phyloP scores from a whole-genome alignment of 1,139 yeast genomes.

The Scheffersomyces titani region DNA sequence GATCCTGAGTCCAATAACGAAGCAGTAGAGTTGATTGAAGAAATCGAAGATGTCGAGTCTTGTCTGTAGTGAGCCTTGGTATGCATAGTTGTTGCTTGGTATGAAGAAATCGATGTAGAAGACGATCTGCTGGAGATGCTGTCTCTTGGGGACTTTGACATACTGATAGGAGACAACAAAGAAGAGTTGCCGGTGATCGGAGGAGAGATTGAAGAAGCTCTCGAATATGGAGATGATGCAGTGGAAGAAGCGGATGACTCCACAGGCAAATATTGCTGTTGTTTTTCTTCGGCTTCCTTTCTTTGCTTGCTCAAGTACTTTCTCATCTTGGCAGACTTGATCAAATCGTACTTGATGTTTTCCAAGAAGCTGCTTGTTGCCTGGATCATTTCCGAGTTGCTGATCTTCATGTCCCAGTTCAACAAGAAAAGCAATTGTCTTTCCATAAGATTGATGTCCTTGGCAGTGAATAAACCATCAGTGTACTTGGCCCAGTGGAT shows the following conservation, averaged over 20 bases:
- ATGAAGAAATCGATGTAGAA: slow-evolving; percentile 2
- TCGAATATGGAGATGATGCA: slow-evolving; percentile 9
- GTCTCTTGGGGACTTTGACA: not conserved
- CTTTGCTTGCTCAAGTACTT: slow-evolving; percentile 30
- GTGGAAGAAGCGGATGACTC: slow-evolving; percentile 1
- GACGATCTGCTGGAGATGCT: not conserved
- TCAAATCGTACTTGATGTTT: slow-evolving; percentile 62
- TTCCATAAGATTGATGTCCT: slow-evolving; percentile 79
- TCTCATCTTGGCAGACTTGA: slow-evolving; percentile 40
- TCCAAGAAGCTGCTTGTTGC: slow-evolving; percentile 55
- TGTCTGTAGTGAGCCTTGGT: slow-evolving; percentile 27
- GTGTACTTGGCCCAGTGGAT: slow-evolving; percentile 78
- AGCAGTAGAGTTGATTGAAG: slow-evolving; percentile 7
- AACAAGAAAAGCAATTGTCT: slow-evolving; percentile 68
- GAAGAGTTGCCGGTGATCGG: slow-evolving; percentile 2
- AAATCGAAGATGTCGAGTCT: slow-evolving; percentile 26
- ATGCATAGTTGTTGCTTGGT: slow-evolving; percentile 2
- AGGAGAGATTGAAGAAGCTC: slow-evolving; percentile 13
- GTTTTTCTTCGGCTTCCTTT: slow-evolving; percentile 9
- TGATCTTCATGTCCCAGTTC: slow-evolving; percentile 68
- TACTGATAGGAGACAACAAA: slow-evolving; percentile 5
- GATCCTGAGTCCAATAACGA: not conserved
- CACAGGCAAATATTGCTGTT: slow-evolving; percentile 7
- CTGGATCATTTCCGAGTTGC: slow-evolving; percentile 52
- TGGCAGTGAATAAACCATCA: slow-evolving; percentile 65